Conservation (phyloP, 1,139 yeast species). For the Candida labiduridarum region DNA sequence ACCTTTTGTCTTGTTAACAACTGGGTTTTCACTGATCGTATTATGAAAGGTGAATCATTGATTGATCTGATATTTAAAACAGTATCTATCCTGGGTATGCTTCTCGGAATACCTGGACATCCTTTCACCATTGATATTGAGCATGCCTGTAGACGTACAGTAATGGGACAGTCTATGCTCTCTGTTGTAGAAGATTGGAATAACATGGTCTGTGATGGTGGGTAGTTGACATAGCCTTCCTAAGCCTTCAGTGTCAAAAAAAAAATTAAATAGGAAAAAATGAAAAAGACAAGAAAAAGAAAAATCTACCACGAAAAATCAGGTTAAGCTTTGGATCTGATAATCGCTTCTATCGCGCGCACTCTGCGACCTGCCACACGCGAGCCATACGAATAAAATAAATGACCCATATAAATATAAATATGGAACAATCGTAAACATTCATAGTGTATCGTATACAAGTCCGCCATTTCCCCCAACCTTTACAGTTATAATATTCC, state of each 20-base stretch:
- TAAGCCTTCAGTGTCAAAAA: background rate
- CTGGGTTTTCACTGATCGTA: conserved; percentile 41
- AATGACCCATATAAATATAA: background rate
- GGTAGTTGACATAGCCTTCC: conserved; percentile 9
- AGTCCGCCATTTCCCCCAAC: background rate
- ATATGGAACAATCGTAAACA: background rate
- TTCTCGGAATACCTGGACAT: conserved; percentile 65
- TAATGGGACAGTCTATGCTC: conserved; percentile 28
- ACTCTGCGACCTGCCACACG: background rate
- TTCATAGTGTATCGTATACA: background rate
- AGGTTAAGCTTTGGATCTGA: background rate
- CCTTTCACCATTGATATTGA: conserved; percentile 54
- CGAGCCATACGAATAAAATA: background rate
- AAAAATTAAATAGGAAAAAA: background rate
- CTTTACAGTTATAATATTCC: conserved; percentile 16
- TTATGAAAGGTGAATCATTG: conserved; percentile 39
- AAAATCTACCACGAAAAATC: background rate
- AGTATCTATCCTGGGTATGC: conserved; percentile 54
- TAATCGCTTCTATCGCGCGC: background rate
- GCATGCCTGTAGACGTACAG: conserved; percentile 46
- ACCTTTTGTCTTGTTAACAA: conserved; percentile 44
- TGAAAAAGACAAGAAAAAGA: background rate
- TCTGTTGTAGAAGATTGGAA: conserved; percentile 3
- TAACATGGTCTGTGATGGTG: background rate
- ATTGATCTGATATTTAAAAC: conserved; percentile 41